These are phyloP conservation scores for Trichomonascaceae sp. DNA, from an alignment of 1,139 yeast genomes.

Conservation along the genomic window DNA sequence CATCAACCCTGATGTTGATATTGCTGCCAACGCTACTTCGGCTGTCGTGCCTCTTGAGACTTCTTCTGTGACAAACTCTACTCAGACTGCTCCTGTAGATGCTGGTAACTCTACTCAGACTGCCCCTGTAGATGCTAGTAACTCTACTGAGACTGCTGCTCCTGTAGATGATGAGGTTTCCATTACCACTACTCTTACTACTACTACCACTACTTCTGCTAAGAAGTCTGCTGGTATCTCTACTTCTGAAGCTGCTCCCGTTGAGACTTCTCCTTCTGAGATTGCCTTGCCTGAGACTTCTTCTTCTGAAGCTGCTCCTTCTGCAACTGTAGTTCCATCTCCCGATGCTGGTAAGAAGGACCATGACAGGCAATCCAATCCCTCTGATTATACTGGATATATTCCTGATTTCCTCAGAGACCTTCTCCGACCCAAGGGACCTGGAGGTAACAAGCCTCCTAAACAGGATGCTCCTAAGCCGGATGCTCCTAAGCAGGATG, in stretches of 20 bases:
- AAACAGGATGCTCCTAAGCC: neutral
- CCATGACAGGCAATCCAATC: neutral
- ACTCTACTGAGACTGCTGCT: slow-evolving; percentile 12
- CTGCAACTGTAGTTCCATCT: neutral
- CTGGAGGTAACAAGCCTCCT: neutral
- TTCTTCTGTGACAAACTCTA: neutral
- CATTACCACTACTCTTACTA: neutral
- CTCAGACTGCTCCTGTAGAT: neutral
- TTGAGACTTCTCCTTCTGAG: slow-evolving; percentile 15
- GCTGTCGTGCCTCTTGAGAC: neutral
- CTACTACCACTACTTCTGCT: neutral
- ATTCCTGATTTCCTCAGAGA: neutral
- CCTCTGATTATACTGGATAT: neutral
- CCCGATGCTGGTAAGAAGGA: neutral
- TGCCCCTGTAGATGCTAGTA: slow-evolving; percentile 11
- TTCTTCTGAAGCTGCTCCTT: slow-evolving; percentile 11
- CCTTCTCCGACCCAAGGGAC: neutral
- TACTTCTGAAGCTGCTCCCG: slow-evolving; percentile 13
- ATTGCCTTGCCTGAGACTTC: slow-evolving; percentile 12
- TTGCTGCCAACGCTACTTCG: neutral
- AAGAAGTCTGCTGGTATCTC: slow-evolving; percentile 2
- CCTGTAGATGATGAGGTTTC: neutral
- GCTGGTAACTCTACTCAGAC: slow-evolving; percentile 2
- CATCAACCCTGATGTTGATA: neutral
- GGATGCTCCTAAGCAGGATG: neutral